These are phyloP conservation scores for Emmonsiellopsis sp. DNA, from an alignment of 2,329 filamentous ascomycete genomes.

Conservation along the genomic window DNA sequence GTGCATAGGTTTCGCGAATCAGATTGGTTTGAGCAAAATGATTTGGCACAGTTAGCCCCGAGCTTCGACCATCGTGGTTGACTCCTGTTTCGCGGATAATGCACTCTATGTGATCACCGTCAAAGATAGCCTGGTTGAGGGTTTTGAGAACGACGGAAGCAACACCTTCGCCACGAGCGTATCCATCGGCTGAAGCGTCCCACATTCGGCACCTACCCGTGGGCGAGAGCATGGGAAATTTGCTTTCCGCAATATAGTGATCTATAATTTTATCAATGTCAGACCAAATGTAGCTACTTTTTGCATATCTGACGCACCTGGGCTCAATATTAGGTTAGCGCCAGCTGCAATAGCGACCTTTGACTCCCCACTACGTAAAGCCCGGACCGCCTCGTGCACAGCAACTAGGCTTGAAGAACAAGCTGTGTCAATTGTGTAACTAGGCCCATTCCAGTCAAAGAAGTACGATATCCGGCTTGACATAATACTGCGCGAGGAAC, in stretches of 20 bases:
- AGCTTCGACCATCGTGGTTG: constrained; percentile 23
- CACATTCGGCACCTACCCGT: constrained; percentile 41
- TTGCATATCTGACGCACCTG: constrained; percentile 19
- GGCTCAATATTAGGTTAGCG: constrained; percentile 20
- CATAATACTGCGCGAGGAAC: constrained; percentile 19
- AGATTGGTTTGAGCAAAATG: constrained; percentile 23
- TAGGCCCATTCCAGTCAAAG: constrained; percentile 31
- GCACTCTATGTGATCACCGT: constrained; percentile 34
- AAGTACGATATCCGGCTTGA: constrained; percentile 29
- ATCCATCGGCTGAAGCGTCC: constrained; percentile 36
- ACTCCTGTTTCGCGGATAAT: constrained; percentile 21
- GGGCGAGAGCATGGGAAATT: constrained; percentile 37
- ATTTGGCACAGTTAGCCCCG: constrained; percentile 18
- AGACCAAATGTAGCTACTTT: not conserved
- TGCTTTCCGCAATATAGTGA: constrained; percentile 11
- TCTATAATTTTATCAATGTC: constrained; percentile 18
- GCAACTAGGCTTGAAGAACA: constrained; percentile 35
- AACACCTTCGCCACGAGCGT: constrained; percentile 43
- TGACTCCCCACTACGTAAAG: constrained; percentile 21
- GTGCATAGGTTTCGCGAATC: constrained; percentile 19
- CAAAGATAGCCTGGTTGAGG: constrained; percentile 35
- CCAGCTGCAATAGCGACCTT: constrained; percentile 19
- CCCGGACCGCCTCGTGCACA: constrained; percentile 24
- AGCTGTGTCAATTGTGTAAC: constrained; percentile 38
- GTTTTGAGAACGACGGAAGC: constrained; percentile 42